A percentile compares a stretch with the other conserved stretches of the same genome.
phyloP scores from a whole-genome alignment of 2,329 filamentous ascomycete species.

The Macrophomina phaseolina region DNA sequence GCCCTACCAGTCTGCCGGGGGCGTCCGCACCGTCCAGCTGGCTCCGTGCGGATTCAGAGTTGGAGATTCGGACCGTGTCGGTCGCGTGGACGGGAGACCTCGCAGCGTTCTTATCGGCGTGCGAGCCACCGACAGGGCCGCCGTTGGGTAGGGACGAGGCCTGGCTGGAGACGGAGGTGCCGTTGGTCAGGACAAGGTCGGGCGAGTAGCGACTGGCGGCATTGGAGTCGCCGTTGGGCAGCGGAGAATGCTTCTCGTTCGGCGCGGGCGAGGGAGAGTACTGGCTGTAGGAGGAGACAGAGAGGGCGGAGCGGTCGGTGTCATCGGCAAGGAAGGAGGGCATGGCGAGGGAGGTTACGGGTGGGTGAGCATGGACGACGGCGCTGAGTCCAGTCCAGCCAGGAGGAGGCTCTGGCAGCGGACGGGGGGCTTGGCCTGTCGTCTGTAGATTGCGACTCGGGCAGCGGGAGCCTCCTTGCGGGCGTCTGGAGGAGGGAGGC shows the following conservation, averaged over 20 bases:
- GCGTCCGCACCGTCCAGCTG: conserved; percentile 18
- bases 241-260: conserved; percentile 32
- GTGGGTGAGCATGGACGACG: conserved; percentile 27
- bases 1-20: conserved; percentile 31
- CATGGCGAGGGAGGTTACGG: conserved; percentile 52
- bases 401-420: conserved; percentile 24
- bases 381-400: neutral
- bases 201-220: conserved; percentile 32
- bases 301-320: conserved; percentile 45
- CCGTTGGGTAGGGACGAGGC: conserved; percentile 45
- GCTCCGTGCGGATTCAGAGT: conserved; percentile 29
- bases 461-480: conserved; percentile 6
- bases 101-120: conserved; percentile 35
- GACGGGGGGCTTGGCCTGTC: conserved; percentile 23
- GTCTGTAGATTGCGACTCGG: conserved; percentile 25
- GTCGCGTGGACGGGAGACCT: conserved; percentile 29
- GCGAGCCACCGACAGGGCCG: conserved; percentile 30
- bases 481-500: neutral
- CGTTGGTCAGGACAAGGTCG: conserved; percentile 42
- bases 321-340: conserved; percentile 57
- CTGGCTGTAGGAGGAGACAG: conserved; percentile 9
- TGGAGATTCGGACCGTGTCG: conserved; percentile 35
- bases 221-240: conserved; percentile 40
- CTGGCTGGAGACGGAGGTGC: conserved; percentile 39
- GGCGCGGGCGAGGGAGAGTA: conserved; percentile 29